A percentile compares a stretch with the other conserved stretches of the same genome.
These are phyloP conservation scores for Camellia japonica DNA, from an alignment of 148 eudicot genomes.

Conservation along the genomic window DNA sequence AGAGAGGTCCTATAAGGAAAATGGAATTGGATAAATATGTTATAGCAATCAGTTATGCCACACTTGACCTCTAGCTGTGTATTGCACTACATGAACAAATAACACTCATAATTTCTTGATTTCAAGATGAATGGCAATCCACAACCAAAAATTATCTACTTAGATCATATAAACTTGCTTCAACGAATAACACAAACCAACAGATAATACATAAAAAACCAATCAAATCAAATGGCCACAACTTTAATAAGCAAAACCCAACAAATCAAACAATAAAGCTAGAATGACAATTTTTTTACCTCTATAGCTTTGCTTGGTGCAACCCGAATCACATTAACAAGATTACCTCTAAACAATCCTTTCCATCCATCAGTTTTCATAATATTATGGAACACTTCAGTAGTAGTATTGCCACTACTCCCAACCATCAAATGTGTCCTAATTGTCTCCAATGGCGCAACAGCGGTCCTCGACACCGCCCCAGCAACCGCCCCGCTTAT, in stretches of 20 bases:
- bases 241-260: background rate
- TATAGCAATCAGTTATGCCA: background rate
- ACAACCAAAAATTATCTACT: background rate
- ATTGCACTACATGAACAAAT: background rate
- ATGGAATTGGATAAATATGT: background rate
- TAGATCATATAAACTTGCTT: background rate
- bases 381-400: slow-evolving; percentile 75
- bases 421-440: slow-evolving; percentile 99
- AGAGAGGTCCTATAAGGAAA: background rate
- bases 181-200: background rate
- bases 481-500: slow-evolving; percentile 94
- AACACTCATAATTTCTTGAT: background rate
- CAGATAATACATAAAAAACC: background rate
- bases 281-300: slow-evolving; percentile 34
- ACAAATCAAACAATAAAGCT: background rate
- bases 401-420: slow-evolving; percentile 77
- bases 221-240: background rate
- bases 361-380: slow-evolving; percentile 92
- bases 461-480: slow-evolving; percentile 87
- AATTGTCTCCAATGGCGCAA: slow-evolving; percentile 97
- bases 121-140: background rate
- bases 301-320: slow-evolving; percentile 98
- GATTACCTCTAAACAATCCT: slow-evolving; percentile 89
- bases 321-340: slow-evolving; percentile 89
- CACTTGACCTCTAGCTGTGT: background rate